Percentiles rank a stretch among this genome's conserved stretches.
Conservation (phyloP, 2,329 filamentous ascomycete species). For the Colletotrichum godetiae region DNA sequence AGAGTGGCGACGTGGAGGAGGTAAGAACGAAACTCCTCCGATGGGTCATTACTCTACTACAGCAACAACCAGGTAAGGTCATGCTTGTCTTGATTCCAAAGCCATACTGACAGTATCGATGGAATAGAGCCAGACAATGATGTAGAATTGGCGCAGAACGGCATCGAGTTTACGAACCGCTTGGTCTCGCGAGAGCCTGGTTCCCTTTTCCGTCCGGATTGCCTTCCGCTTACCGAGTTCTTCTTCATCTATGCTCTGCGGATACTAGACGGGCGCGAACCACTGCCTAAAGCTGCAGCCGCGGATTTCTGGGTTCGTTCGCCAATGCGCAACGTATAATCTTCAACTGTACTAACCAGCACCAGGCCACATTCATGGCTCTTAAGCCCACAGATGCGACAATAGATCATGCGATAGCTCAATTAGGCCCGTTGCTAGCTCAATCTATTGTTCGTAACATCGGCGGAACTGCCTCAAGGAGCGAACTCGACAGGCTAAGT, state of each 20-base stretch:
- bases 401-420: slow-evolving; percentile 62
- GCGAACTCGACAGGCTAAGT: slow-evolving; percentile 77
- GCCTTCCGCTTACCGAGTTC: slow-evolving; percentile 68
- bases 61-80: slow-evolving; percentile 67
- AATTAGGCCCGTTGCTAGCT: slow-evolving; percentile 71
- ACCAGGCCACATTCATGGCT: slow-evolving; percentile 63
- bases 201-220: slow-evolving; percentile 70
- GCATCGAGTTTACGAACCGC: slow-evolving; percentile 77
- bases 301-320: slow-evolving; percentile 78
- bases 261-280: slow-evolving; percentile 77
- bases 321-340: no score
- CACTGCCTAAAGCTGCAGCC: slow-evolving; percentile 79
- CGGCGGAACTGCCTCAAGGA: slow-evolving; percentile 75
- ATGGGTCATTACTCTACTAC: slow-evolving; percentile 73
- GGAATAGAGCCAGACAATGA: slow-evolving; percentile 69
- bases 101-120: slow-evolving; percentile 27
- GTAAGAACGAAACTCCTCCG: slow-evolving; percentile 65
- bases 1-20: slow-evolving; percentile 54
- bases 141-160: slow-evolving; percentile 77
- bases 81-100: neutral
- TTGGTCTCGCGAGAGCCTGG: slow-evolving; percentile 70
- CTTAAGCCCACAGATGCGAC: slow-evolving; percentile 57
- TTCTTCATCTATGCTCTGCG: slow-evolving; percentile 79
- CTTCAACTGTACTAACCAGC: slow-evolving; percentile 1
- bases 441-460: slow-evolving; percentile 73